Conservation (phyloP, 306 rosid species). For the Trichosanthes truncata region DNA sequence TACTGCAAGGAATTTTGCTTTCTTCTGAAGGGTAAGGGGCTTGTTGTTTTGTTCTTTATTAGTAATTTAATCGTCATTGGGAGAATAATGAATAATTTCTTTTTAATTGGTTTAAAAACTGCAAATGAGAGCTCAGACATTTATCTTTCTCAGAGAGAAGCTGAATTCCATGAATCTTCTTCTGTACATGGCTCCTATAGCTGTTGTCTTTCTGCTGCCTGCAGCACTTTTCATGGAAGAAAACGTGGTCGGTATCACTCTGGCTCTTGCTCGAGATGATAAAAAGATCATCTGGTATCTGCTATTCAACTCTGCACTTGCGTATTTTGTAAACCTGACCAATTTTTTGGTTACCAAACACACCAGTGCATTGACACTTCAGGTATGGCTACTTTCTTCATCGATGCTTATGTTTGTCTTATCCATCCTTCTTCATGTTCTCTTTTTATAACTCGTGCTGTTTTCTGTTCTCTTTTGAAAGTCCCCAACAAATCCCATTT, state of each 20-base stretch:
- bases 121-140: background rate
- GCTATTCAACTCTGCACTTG: conserved; percentile 81
- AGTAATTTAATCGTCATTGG: background rate
- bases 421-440: background rate
- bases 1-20: conserved; percentile 90
- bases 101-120: conserved; percentile 14
- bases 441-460: background rate
- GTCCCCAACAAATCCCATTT: background rate
- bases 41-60: background rate
- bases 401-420: background rate
- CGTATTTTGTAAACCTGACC: conserved; percentile 94
- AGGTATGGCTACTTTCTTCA: conserved; percentile 47
- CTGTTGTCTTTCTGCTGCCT: conserved; percentile 96
- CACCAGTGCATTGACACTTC: conserved; percentile 98
- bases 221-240: conserved; percentile 97
- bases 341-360: conserved; percentile 97
- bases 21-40: conserved; percentile 89
- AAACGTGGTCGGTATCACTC: conserved; percentile 89
- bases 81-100: background rate
- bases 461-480: background rate
- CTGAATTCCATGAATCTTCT: conserved; percentile 99
- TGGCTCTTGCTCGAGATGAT: conserved; percentile 96
- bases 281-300: conserved; percentile 94
- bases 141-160: conserved; percentile 60
- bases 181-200: conserved; percentile 98